These are phyloP conservation scores for Chenopodium album DNA, from an alignment of 148 eudicot genomes.

Conservation along the genomic window DNA sequence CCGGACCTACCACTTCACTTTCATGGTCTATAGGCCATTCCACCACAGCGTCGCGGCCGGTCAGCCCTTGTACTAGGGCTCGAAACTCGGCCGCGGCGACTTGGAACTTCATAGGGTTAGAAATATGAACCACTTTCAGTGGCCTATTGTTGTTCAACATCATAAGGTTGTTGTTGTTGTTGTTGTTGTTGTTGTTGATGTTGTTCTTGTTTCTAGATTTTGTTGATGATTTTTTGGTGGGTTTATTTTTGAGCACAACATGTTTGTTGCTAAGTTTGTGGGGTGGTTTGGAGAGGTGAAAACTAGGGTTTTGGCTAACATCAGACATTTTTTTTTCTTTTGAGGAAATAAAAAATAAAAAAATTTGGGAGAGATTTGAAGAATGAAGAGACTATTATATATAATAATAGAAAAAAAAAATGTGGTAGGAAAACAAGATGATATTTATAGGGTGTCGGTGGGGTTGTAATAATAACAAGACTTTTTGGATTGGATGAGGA, in stretches of 20 bases:
- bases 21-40: slow-evolving; percentile 11
- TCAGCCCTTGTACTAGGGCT: slow-evolving; percentile 52
- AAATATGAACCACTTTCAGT: slow-evolving; percentile 56
- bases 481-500: neutral
- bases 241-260: slow-evolving; percentile 12
- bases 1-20: neutral
- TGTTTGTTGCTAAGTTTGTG: slow-evolving; percentile 13
- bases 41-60: slow-evolving; percentile 43
- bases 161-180: neutral
- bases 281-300: slow-evolving; percentile 1
- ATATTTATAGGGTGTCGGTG: slow-evolving; percentile 19
- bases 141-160: slow-evolving; percentile 14
- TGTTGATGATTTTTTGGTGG: slow-evolving; percentile 23
- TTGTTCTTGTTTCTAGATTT: slow-evolving; percentile 4
- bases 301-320: slow-evolving; percentile 25
- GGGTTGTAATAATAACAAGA: neutral
- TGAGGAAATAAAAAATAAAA: too few species aligned
- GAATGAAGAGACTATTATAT: neutral
- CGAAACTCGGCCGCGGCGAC: slow-evolving; percentile 45
- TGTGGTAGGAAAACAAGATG: neutral
- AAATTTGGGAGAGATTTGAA: neutral
- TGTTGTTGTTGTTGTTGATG: neutral
- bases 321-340: slow-evolving; percentile 20
- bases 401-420: neutral
- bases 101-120: slow-evolving; percentile 51